Base-by-base conservation (phyloP, 1,284 basidiomycete species). In the Ganoderma lingzhi region DNA sequence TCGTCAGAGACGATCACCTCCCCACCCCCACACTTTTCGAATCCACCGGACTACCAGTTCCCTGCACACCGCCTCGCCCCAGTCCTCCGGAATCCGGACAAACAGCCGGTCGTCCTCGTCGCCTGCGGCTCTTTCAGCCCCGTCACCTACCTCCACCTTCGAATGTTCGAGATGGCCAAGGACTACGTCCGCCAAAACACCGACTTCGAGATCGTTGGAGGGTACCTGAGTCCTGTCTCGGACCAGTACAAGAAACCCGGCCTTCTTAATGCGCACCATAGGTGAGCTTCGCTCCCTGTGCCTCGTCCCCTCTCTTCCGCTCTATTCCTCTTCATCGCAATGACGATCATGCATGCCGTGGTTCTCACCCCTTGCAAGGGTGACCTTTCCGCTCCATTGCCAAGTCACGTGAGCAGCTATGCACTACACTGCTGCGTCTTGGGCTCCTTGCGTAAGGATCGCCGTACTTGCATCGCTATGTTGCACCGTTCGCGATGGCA, bases 101-200 rank as follows among this genome's bases (percentile, higher is more conserved):
- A 92, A 80, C 87, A 88, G 32, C 93, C 93, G 28, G 82, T 94
- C 74, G 91, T 93, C 66, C 87, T 94, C 73, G 90, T 95, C 68
- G 92, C 90, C 68, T 94, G 92, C 75, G 93, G 92, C 51, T 94
- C 92, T 72, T 94, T 94, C 85, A 93, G 90, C 78, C 92, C 92
- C 19, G 88, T 94, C 71, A 94, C 93, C 23, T 94, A 93, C 76
- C 89, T 94, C 68, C 92, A 93, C 78, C 90, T 95, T 48, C 93
- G 96, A 69, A 98, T 98, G 95, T 98, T 98, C 81, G 96, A 98
- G 81, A 98, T 98, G 96, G 96, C 96, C 68, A 95, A 93, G 82
- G 96, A 98, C 84, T 96, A 96, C 77, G 90, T 96, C 69, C 88
- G 96, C 65, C 96, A 98, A 78, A 95, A 94, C 76, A 96, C 95